Conservation (phyloP, 2,329 filamentous ascomycete species). For the Allantophomopsis lycopodina region DNA sequence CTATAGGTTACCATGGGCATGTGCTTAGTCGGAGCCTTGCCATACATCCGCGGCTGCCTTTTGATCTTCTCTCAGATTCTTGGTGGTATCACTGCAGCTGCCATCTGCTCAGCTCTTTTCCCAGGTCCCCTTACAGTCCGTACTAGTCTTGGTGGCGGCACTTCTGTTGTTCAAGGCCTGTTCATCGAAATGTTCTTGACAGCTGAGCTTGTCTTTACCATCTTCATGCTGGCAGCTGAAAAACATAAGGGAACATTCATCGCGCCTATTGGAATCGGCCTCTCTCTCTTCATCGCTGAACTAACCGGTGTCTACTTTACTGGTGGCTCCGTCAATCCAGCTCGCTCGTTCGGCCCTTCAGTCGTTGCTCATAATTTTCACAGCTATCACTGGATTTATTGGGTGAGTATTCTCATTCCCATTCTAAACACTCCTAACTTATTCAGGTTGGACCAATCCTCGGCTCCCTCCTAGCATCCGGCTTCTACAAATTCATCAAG, state of each 20-base stretch:
- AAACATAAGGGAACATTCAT: conserved; percentile 32
- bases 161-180: conserved; percentile 27
- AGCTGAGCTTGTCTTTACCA: conserved; percentile 31
- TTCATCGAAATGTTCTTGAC: conserved; percentile 35
- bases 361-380: conserved; percentile 27
- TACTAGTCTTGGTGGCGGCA: conserved; percentile 25
- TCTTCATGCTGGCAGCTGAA: conserved; percentile 37
- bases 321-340: conserved; percentile 32
- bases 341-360: conserved; percentile 31
- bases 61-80: conserved; percentile 19
- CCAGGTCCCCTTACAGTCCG: conserved; percentile 27
- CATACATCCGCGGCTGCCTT: conserved; percentile 16
- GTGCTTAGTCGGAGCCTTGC: conserved; percentile 21
- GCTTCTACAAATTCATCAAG: conserved; percentile 35
- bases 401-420: too few relatives aligned
- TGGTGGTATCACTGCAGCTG: conserved; percentile 23
- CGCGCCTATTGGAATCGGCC: conserved; percentile 32
- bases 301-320: conserved; percentile 30
- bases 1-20: conserved; percentile 21
- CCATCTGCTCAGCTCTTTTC: conserved; percentile 27
- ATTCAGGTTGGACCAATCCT: too few relatives aligned
- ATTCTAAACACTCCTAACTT: too few relatives aligned
- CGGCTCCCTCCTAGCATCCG: conserved; percentile 32
- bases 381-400: conserved; percentile 33
- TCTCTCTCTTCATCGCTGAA: conserved; percentile 30